phyloP scores from a whole-genome alignment of 305 asterid genomes.

The Solanum hybrid region DNA sequence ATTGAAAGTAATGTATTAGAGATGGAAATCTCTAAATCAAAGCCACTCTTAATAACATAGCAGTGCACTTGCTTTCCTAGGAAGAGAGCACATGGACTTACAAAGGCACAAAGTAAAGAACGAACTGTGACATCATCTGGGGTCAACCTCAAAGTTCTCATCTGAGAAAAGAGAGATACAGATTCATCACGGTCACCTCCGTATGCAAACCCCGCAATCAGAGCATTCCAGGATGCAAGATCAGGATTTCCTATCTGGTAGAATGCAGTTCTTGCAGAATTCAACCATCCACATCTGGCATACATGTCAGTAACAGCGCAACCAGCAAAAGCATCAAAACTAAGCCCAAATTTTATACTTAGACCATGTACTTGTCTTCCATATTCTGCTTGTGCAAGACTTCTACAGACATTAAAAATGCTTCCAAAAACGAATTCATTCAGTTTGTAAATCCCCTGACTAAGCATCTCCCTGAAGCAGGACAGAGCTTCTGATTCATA shows the following conservation, averaged over 20 bases:
- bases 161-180: slow-evolving; percentile 34
- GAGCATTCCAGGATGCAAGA: slow-evolving; percentile 63
- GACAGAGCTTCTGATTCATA: slow-evolving; percentile 43
- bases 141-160: slow-evolving; percentile 38
- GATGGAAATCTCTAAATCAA: slow-evolving; percentile 39
- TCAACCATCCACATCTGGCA: slow-evolving; percentile 53
- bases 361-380: slow-evolving; percentile 64
- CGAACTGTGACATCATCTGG: slow-evolving; percentile 59
- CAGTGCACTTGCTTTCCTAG: slow-evolving; percentile 63
- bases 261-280: slow-evolving; percentile 49
- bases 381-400: slow-evolving; percentile 32
- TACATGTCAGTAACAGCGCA: slow-evolving; percentile 76
- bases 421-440: slow-evolving; percentile 65
- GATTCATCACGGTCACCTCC: slow-evolving; percentile 45
- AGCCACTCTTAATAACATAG: slow-evolving; percentile 37
- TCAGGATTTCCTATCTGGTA: slow-evolving; percentile 46
- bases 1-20: slow-evolving; percentile 54
- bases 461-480: slow-evolving; percentile 54
- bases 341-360: slow-evolving; percentile 48
- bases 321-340: slow-evolving; percentile 42
- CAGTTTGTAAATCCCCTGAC: slow-evolving; percentile 28
- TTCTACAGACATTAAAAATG: slow-evolving; percentile 55
- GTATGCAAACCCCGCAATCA: slow-evolving; percentile 49
- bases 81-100: slow-evolving; percentile 21
- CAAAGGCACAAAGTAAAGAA: slow-evolving; percentile 57